phyloP scores from a whole-genome alignment of 495 filamentous ascomycete genomes.

The Tetracladium setigerum region DNA sequence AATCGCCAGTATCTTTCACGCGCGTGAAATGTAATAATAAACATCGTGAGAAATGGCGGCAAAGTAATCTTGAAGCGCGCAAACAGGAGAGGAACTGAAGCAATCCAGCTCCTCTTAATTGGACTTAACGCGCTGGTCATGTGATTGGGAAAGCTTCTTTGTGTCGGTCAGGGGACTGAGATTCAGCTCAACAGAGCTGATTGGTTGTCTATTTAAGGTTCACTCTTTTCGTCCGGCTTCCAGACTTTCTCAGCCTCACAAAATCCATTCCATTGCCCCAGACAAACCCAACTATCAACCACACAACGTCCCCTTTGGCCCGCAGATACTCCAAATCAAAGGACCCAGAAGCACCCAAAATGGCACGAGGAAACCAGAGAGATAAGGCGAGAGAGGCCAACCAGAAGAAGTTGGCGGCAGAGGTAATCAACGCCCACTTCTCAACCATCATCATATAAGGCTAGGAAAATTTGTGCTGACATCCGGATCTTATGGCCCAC shows the following conservation, averaged over 20 bases:
- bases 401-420: conserved; percentile 51
- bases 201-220: too few relatives aligned
- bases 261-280: conserved; percentile 3
- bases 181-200: too few relatives aligned
- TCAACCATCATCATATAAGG: background rate
- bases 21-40: too few relatives aligned
- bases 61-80: too few relatives aligned
- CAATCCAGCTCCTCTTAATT: too few relatives aligned
- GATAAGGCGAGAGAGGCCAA: conserved; percentile 81
- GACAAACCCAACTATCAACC: background rate
- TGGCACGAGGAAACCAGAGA: conserved; percentile 92
- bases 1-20: too few relatives aligned
- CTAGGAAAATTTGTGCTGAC: conserved; percentile 15
- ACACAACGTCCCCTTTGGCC: background rate
- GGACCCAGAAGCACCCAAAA: conserved; percentile 32
- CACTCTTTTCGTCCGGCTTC: too few relatives aligned
- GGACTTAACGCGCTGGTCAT: too few relatives aligned
- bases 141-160: too few relatives aligned
- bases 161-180: too few relatives aligned
- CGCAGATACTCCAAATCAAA: conserved; percentile 11
- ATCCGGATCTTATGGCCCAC: conserved; percentile 12
- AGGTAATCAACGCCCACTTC: conserved; percentile 5
- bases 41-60: too few relatives aligned
- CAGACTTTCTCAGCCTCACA: conserved; percentile 8
- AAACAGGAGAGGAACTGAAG: too few relatives aligned